Conservation (phyloP, 495 filamentous ascomycete genomes). For the Thozetella sp. region DNA sequence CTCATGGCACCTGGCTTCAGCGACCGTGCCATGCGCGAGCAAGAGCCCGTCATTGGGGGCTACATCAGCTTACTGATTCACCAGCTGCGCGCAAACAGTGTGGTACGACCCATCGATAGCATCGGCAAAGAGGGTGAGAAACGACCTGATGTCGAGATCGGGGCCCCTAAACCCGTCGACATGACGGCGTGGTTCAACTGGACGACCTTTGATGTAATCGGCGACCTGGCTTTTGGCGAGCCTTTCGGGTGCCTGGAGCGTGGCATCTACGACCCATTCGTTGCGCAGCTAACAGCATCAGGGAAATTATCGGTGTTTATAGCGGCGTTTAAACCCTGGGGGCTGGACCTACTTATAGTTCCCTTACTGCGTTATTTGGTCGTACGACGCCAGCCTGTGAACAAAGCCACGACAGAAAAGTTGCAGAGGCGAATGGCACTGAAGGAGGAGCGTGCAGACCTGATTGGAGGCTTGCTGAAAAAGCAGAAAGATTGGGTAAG, state of each 20-base stretch:
- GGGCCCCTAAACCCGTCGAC: conserved; percentile 13
- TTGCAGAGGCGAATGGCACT: too few relatives aligned
- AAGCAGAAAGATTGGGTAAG: background rate
- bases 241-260: conserved; percentile 52
- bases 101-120: too few relatives aligned
- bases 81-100: conserved; percentile 26
- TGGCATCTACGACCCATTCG: conserved; percentile 33
- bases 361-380: too few relatives aligned
- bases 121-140: background rate
- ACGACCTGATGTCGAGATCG: background rate
- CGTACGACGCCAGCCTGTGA: too few relatives aligned
- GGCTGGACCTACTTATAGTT: too few relatives aligned
- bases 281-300: conserved; percentile 35
- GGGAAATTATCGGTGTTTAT: too few relatives aligned
- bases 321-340: too few relatives aligned
- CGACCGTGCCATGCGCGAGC: conserved; percentile 38
- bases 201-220: conserved; percentile 44
- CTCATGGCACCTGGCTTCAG: conserved; percentile 52
- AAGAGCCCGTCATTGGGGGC: conserved; percentile 36
- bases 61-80: conserved; percentile 44
- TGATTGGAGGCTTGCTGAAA: too few relatives aligned
- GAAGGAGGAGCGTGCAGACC: too few relatives aligned
- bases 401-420: too few relatives aligned
- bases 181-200: conserved; percentile 55
- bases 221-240: conserved; percentile 50